Evolutionary conservation across 148 eudicot species (phyloP).

Genomic region (Spergularia marina): DNA sequence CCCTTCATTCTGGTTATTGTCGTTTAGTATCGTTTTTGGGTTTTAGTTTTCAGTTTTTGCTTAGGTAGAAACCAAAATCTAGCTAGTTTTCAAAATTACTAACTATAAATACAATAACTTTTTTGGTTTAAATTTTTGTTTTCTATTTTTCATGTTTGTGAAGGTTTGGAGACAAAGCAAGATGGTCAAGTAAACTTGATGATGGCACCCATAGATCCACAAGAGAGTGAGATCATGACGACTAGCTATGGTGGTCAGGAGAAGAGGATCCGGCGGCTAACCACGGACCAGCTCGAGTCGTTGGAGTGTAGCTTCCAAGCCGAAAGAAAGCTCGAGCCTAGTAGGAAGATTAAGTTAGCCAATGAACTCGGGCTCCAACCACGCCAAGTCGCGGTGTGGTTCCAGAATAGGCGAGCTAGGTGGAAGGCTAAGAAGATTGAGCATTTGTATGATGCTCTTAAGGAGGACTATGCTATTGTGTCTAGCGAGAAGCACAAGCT

Average conservation of each 20-base stretch:
- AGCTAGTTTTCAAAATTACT: too few relatives aligned
- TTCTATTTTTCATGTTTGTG: background rate
- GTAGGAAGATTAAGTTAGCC: constrained; percentile 74
- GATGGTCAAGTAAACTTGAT: constrained; percentile 11
- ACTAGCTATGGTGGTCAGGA: constrained; percentile 1
- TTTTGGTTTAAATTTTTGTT: background rate
- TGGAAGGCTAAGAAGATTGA: constrained; percentile 87
- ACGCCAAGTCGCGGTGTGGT: constrained; percentile 77
- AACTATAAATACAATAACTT: background rate
- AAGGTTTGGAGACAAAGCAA: constrained; percentile 17
- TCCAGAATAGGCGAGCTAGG: constrained; percentile 75
- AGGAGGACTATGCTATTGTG: constrained; percentile 50
- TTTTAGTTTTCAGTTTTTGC: background rate
- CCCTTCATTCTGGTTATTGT: too few relatives aligned
- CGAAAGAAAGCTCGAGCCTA: constrained; percentile 74
- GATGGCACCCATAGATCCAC: constrained; percentile 1
- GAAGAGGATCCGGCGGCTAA: constrained; percentile 64
- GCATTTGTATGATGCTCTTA: constrained; percentile 61
- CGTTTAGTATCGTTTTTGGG: too few relatives aligned
- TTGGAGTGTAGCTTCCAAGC: constrained; percentile 68
- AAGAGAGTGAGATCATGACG: background rate
- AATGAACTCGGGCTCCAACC: constrained; percentile 60
- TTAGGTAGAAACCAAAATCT: too few relatives aligned
- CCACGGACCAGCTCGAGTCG: constrained; percentile 56
- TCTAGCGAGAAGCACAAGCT: constrained; percentile 61